Percentiles rank a stretch among this genome's conserved stretches.
These are phyloP conservation scores for Claviceps sp. DNA, from an alignment of 2,329 filamentous ascomycete genomes.

Conservation along the genomic window DNA sequence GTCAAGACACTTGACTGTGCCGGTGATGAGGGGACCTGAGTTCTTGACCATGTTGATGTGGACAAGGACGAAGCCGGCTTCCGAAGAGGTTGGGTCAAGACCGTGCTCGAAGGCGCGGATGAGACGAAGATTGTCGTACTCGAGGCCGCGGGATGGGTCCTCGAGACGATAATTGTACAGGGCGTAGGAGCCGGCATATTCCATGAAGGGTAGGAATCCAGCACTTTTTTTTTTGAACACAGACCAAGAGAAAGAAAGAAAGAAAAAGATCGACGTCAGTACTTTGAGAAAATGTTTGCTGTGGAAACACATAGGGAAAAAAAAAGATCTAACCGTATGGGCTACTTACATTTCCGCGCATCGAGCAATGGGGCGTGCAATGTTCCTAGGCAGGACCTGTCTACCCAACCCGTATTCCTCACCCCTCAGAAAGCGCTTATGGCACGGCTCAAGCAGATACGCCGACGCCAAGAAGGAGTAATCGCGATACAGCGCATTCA, in stretches of 20 bases:
- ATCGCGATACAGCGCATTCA: constrained; percentile 82
- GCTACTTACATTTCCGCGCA: constrained; percentile 70
- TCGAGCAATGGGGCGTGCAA: constrained; percentile 70
- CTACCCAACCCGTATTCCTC: constrained; percentile 68
- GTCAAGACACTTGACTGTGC: constrained; percentile 54
- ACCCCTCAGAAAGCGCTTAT: constrained; percentile 56
- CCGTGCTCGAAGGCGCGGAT: constrained; percentile 87
- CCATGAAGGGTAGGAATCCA: constrained; percentile 88
- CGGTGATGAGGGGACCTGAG: constrained; percentile 63
- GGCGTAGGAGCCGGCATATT: constrained; percentile 59
- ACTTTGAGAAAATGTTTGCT: neutral
- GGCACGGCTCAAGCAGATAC: constrained; percentile 85
- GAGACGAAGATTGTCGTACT: constrained; percentile 60
- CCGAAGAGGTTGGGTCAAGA: constrained; percentile 72
- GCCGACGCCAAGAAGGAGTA: constrained; percentile 85
- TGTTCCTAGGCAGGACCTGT: constrained; percentile 55
- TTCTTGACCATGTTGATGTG: constrained; percentile 93
- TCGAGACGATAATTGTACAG: constrained; percentile 53
- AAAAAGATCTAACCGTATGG: neutral
- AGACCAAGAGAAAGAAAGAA: neutral
- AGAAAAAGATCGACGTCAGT: neutral
- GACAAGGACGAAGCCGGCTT: constrained; percentile 91
- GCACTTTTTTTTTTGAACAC: constrained; percentile 21
- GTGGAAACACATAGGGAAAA: neutral
- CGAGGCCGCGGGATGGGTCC: constrained; percentile 41